Evolutionary conservation across 495 filamentous ascomycete genomes (phyloP), one percentile per base, ranked within the genome.

Genomic region (Penicillium turbatum): DNA sequence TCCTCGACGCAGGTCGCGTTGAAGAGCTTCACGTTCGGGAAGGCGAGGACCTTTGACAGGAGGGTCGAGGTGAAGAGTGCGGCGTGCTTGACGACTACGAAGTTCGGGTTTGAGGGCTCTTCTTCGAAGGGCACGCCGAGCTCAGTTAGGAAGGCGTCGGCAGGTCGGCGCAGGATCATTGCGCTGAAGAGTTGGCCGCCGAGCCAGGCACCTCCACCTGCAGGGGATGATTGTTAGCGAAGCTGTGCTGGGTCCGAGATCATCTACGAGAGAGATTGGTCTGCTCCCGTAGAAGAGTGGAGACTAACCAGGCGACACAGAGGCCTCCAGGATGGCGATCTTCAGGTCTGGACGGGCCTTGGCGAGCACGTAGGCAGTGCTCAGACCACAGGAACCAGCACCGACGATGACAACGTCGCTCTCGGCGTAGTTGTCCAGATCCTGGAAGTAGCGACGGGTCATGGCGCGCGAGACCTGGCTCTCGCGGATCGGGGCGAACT

Each of bases 11-110:
- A 76, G 36, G 90, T 96, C 38, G 90, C 90, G 64, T 96, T 96
- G 82, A 96, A 96, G 59, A 96, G 82, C 81, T 96, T 96, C 69
- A 96, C 81, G 72, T 96, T 96, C 51, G 87, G 87, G 78, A 90
- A 89, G 19, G 76, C 58, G 34, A 96, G 76, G 13, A 96, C 90
- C 69, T 84, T 85, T 51, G 84, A 85, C 61, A 96, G 69, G 48
- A 96, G 77, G 15, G 90, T 95, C 49, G 85, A 88, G 24, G 89
- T 96, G 75, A 96, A 95, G 45, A 93, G 81, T 6, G 90, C 89
- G 49, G 90, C 90, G 73, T 96, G 90, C 81, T 92, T 95, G 65
- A 96, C 89, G 2, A 95, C 89, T 17, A 95, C 88, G 66, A 87
- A 90, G 72, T 85, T 79, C 27, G 88, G 88, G 70, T 91, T 89